Percentiles rank a stretch among this genome's conserved stretches.
Evolutionary conservation across 2,329 filamentous ascomycete genomes (phyloP).

Genomic region (Sclerotinia borealis): DNA sequence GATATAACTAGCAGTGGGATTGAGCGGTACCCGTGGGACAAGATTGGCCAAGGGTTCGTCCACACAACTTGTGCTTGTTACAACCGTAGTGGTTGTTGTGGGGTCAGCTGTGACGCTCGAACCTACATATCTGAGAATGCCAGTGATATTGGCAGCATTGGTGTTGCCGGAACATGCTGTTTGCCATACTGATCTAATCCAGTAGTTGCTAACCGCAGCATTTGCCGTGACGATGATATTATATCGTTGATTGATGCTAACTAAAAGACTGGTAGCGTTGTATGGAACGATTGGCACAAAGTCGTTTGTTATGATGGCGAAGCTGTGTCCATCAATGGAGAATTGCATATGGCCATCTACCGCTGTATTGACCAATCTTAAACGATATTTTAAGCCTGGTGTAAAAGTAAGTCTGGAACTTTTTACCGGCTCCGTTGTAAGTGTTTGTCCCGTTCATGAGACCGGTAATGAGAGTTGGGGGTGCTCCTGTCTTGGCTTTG

Average conservation of each 20-base stretch:
- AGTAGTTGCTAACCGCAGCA: slow-evolving; percentile 52
- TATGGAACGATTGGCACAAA: slow-evolving; percentile 52
- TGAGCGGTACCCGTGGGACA: slow-evolving; percentile 27
- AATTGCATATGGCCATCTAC: slow-evolving; percentile 39
- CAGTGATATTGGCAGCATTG: slow-evolving; percentile 42
- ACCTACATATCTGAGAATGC: slow-evolving; percentile 37
- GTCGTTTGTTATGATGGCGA: slow-evolving; percentile 52
- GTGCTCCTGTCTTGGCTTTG: neutral
- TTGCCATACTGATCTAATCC: slow-evolving; percentile 42
- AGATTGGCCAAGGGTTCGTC: slow-evolving; percentile 29
- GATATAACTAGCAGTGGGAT: slow-evolving; percentile 17
- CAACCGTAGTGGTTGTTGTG: slow-evolving; percentile 22
- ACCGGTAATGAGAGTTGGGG: slow-evolving; percentile 36
- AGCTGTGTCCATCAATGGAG: slow-evolving; percentile 47
- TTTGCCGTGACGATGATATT: slow-evolving; percentile 43
- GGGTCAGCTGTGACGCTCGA: slow-evolving; percentile 31
- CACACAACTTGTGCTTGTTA: slow-evolving; percentile 23
- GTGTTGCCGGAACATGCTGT: slow-evolving; percentile 52
- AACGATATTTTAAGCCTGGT: slow-evolving; percentile 35
- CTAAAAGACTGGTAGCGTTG: slow-evolving; percentile 37
- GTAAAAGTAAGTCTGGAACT: slow-evolving; percentile 4
- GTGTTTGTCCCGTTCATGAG: slow-evolving; percentile 40
- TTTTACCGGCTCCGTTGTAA: slow-evolving; percentile 16
- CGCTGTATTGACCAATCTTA: slow-evolving; percentile 42
- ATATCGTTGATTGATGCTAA: slow-evolving; percentile 46